Evolutionary conservation across 495 filamentous ascomycete genomes (phyloP).

Genomic region (Venustampulla echinocandica): DNA sequence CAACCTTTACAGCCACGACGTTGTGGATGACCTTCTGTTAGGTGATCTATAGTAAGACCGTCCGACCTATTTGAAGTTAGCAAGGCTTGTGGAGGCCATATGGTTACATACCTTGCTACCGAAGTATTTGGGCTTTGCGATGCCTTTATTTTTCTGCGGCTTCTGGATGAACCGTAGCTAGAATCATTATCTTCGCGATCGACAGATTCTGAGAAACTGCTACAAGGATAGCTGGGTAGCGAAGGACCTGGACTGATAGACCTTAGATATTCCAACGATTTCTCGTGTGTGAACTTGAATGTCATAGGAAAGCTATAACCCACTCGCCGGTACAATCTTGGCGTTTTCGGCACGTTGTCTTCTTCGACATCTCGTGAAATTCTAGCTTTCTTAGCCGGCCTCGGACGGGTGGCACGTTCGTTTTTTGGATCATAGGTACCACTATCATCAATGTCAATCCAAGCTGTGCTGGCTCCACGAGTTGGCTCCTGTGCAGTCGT

Average conservation of each 20-base stretch:
- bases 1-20: conserved; percentile 17
- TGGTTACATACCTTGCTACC: neutral
- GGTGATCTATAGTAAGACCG: conserved; percentile 9
- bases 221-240: neutral
- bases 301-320: conserved; percentile 8
- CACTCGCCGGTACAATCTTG: neutral
- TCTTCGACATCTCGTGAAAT: neutral
- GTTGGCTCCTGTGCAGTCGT: conserved; percentile 1
- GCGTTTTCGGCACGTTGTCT: neutral
- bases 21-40: conserved; percentile 11
- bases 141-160: neutral
- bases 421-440: conserved; percentile 16
- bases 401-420: neutral
- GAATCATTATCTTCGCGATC: neutral
- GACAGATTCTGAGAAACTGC: neutral
- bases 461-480: conserved; percentile 7
- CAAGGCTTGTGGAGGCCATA: neutral
- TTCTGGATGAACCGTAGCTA: neutral
- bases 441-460: conserved; percentile 16
- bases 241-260: conserved; percentile 3
- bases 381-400: neutral
- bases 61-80: conserved; percentile 3
- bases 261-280: conserved; percentile 7
- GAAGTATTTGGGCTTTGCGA: neutral
- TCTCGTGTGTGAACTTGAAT: conserved; percentile 5